Conservation (phyloP, 1,139 yeast species). For the Hansenula lynferdii region DNA sequence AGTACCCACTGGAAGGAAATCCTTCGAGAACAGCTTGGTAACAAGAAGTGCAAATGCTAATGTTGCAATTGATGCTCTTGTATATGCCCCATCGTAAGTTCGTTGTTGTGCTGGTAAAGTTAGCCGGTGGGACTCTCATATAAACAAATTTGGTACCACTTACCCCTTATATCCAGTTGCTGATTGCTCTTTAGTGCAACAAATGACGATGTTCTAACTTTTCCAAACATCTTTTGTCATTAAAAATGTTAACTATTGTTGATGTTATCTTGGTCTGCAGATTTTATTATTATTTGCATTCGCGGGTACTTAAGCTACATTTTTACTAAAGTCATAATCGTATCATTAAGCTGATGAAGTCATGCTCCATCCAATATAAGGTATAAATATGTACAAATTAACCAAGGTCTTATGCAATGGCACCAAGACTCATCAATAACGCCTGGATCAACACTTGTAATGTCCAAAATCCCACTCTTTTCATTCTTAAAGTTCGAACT, state of each 20-base stretch:
- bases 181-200: slow-evolving; percentile 9
- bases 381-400: too few relatives aligned
- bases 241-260: too few relatives aligned
- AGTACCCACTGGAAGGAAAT: slow-evolving; percentile 19
- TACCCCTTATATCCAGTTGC: slow-evolving; percentile 18
- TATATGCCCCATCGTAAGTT: slow-evolving; percentile 23
- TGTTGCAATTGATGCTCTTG: slow-evolving; percentile 18
- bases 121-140: too few relatives aligned
- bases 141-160: not conserved
- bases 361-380: too few relatives aligned
- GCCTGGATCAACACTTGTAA: slow-evolving; percentile 79
- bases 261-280: too few relatives aligned
- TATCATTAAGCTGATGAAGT: too few relatives aligned
- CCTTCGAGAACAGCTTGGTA: slow-evolving; percentile 17
- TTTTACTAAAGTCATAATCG: too few relatives aligned
- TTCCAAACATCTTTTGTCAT: too few relatives aligned
- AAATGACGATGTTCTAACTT: not conserved
- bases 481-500: slow-evolving; percentile 63
- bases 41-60: slow-evolving; percentile 18
- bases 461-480: slow-evolving; percentile 92
- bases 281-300: too few relatives aligned
- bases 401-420: too few relatives aligned
- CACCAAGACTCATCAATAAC: slow-evolving; percentile 75
- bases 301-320: too few relatives aligned
- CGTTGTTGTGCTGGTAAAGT: slow-evolving; percentile 18